These are phyloP conservation scores for Leccinum ochraceum DNA, from an alignment of 768 basidiomycete genomes.

Conservation along the genomic window DNA sequence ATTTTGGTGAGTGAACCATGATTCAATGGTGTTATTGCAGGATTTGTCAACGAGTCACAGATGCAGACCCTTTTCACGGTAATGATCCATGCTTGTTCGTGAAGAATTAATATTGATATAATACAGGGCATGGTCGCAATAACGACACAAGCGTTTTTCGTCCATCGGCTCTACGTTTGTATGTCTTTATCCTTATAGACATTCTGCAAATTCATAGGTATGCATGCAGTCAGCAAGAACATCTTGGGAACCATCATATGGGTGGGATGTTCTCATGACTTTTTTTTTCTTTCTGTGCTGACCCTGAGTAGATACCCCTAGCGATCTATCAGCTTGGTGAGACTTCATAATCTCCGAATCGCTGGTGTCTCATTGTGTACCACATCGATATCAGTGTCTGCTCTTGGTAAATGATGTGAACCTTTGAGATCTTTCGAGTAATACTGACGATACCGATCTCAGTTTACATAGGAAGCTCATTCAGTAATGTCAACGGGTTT, in stretches of 20 bases:
- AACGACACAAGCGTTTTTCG: slow-evolving; percentile 3
- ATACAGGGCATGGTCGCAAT: not conserved
- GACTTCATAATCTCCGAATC: not conserved
- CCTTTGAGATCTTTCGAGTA: not conserved
- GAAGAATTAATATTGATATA: not conserved
- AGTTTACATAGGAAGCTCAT: not conserved
- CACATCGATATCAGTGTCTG: not conserved
- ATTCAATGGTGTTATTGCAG: too few species aligned
- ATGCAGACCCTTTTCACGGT: slow-evolving; percentile 1
- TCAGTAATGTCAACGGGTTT: not conserved
- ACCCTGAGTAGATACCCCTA: not conserved
- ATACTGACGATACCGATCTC: not conserved
- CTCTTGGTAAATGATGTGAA: not conserved
- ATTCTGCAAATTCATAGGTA: not conserved
- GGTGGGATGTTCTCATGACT: not conserved
- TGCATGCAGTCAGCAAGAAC: not conserved
- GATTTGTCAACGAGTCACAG: not conserved
- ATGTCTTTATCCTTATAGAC: not conserved
- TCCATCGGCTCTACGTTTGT: slow-evolving; percentile 6
- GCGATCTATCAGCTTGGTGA: slow-evolving; percentile 7
- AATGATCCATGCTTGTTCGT: not conserved
- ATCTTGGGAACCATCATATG: not conserved
- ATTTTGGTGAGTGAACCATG: not conserved
- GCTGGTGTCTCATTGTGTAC: not conserved
- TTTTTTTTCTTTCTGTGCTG: not conserved